These are phyloP conservation scores for Nemania sp. DNA, from an alignment of 2,329 filamentous ascomycete species.

Conservation along the genomic window DNA sequence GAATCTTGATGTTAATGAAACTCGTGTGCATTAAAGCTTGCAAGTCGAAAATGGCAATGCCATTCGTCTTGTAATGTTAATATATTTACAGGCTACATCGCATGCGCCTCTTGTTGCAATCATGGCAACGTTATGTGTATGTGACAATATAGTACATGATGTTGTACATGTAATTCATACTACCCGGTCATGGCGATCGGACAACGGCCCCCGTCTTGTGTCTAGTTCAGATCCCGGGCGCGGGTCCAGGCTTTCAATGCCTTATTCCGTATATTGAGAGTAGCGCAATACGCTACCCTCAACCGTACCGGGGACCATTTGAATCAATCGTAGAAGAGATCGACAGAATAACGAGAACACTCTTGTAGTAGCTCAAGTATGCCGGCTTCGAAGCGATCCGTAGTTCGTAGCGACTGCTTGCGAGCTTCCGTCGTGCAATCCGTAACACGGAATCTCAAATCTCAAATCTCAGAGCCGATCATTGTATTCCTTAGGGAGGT, in stretches of 20 bases:
- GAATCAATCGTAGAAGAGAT: background rate
- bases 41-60: background rate
- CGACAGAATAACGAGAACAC: background rate
- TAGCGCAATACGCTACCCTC: background rate
- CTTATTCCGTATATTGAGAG: background rate
- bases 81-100: background rate
- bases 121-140: background rate
- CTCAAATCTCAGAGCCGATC: constrained; percentile 19
- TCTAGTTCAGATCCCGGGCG: background rate
- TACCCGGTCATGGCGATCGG: background rate
- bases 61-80: background rate
- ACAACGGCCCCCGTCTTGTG: background rate
- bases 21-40: too few relatives aligned
- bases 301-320: background rate
- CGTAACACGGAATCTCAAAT: too few relatives aligned
- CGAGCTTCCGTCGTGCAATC: background rate
- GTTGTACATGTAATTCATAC: constrained; percentile 13
- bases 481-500: constrained; percentile 76
- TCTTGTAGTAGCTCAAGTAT: background rate
- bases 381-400: background rate
- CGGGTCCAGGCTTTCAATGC: too few relatives aligned
- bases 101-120: background rate
- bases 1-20: too few relatives aligned
- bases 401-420: background rate
- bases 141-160: constrained; percentile 6